Percentiles rank a stretch among this genome's conserved stretches.
Evolutionary conservation across 2,329 filamentous ascomycete species (phyloP).

Genomic region (Tolypocladium ophioglossoides): DNA sequence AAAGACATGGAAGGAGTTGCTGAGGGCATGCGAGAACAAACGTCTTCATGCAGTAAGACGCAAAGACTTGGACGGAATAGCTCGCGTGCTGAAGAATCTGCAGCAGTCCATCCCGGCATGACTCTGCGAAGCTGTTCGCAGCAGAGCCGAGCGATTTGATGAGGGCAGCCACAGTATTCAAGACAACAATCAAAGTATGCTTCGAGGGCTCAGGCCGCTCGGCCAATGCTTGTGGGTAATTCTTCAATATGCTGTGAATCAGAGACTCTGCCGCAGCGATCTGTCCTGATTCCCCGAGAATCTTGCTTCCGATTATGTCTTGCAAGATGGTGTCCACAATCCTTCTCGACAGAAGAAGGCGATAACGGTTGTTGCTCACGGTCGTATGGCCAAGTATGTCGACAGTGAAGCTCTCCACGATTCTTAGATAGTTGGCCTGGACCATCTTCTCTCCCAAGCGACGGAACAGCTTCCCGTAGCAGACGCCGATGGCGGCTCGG

Average conservation of each 20-base stretch:
- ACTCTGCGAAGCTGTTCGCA: conserved; percentile 66
- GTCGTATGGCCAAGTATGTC: conserved; percentile 70
- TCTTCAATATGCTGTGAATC: conserved; percentile 82
- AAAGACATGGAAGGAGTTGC: conserved; percentile 81
- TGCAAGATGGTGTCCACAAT: conserved; percentile 79
- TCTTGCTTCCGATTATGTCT: conserved; percentile 67
- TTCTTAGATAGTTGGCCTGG: conserved; percentile 69
- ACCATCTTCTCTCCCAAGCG: conserved; percentile 73
- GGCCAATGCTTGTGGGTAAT: conserved; percentile 82
- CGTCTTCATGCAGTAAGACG: conserved; percentile 72
- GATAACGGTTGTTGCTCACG: conserved; percentile 77
- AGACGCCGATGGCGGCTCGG: conserved; percentile 74
- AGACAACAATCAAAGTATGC: conserved; percentile 65
- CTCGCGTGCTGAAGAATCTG: conserved; percentile 90
- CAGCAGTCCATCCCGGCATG: conserved; percentile 75
- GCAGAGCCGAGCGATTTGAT: conserved; percentile 76
- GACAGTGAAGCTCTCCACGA: conserved; percentile 69
- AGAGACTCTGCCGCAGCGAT: conserved; percentile 70
- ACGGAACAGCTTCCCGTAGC: conserved; percentile 73
- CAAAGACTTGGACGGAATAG: conserved; percentile 89
- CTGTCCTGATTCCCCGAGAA: conserved; percentile 85
- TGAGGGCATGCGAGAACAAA: conserved; percentile 89
- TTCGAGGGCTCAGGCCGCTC: conserved; percentile 86
- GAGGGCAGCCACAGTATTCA: conserved; percentile 71
- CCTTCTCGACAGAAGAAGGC: conserved; percentile 72